phyloP scores from a whole-genome alignment of 2,329 filamentous ascomycete genomes.

The Aspergillus alliaceus region DNA sequence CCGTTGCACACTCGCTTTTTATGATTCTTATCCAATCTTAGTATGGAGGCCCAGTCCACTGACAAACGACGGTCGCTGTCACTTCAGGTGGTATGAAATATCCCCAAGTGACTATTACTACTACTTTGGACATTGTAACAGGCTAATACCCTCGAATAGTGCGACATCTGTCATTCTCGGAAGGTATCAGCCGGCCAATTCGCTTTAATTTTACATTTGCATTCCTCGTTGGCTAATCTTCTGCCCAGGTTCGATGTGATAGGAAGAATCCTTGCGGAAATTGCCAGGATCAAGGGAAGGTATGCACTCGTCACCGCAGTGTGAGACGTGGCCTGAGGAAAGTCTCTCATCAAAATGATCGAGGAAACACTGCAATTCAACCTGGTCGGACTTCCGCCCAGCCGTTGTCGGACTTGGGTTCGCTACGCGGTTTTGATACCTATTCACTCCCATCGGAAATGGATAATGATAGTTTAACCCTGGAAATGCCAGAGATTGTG shows the following conservation, averaged over 20 bases:
- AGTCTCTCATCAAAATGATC: background rate
- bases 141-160: conserved; percentile 7
- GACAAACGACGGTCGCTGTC: background rate
- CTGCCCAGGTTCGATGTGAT: conserved; percentile 22
- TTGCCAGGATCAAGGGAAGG: conserved; percentile 18
- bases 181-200: conserved; percentile 11
- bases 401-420: background rate
- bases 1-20: background rate
- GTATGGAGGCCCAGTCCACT: background rate
- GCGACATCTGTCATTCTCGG: conserved; percentile 19
- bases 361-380: background rate
- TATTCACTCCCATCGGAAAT: background rate
- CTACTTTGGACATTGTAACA: background rate
- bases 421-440: background rate
- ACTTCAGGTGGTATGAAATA: background rate
- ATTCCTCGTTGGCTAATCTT: background rate
- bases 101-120: background rate
- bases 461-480: background rate
- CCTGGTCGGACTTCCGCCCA: background rate
- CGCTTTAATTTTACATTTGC: too few relatives aligned
- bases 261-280: conserved; percentile 22
- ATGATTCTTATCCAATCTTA: background rate
- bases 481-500: background rate
- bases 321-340: conserved; percentile 6
- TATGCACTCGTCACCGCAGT: conserved; percentile 13